Base-by-base conservation (phyloP, 2,329 filamentous ascomycete species). In the Nakataea oryzae region DNA sequence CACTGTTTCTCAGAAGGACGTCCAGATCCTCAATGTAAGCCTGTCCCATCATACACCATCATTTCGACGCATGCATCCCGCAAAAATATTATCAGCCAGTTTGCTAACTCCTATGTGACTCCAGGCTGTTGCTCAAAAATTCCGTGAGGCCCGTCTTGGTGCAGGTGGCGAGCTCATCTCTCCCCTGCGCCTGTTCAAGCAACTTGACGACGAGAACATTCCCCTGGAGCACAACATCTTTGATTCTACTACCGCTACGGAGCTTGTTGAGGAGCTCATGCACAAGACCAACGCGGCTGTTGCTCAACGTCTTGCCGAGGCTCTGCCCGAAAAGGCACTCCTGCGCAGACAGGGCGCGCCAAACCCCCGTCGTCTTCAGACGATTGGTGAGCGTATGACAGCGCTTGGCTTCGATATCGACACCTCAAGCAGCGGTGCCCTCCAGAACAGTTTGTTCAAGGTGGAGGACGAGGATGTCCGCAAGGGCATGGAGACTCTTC, bases 191-290 rank as follows among this genome's bases (percentile, higher is more conserved):
- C 83, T 99, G 58, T 80, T 97, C 65, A 92, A 96, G 75, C 93
- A 96, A 76, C 83, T 97, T 54, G 95, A 99, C 68, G 95, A 99
- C 69, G 95, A 99, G 80, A 97, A 97, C 74, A 91, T 97, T 61
- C 95, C 93, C 2, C 93, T 97, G 54, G 92, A 96, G 77, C 86
- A 91, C 73, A 99, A 97, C 77, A 90, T 99, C 66, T 99, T 97
- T 71, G 88, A 97, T 73, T 93, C 91, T 32, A 91, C 91, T 14
- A 81, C 88, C 12, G 91, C 93, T 3, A 91, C 96, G 66, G 93
- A 97, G 76, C 85, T 97, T 65, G 91, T 97, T 57, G 95, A 99
- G 74, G 95, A 99, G 78, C 81, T 99, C 61, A 88, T 91, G 77
- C 90, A 96, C 81, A 96, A 96, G 79, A 90, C 91, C 63, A 97